Evolutionary conservation across 2,329 filamentous ascomycete species (phyloP), one percentile per base, ranked within the genome.

Genomic region (Didymella keratinophila): DNA sequence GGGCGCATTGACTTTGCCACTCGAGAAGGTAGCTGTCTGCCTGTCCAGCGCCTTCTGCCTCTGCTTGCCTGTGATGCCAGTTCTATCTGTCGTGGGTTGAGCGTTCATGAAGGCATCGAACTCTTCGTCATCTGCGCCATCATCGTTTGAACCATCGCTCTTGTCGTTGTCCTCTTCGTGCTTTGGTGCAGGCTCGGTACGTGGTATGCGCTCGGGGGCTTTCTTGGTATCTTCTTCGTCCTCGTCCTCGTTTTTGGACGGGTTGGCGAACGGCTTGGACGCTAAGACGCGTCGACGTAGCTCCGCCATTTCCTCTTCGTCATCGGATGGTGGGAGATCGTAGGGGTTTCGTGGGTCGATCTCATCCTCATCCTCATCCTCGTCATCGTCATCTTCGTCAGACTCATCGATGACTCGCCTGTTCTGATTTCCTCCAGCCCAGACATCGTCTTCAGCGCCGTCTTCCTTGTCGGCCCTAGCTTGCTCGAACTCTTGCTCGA

Each of bases 21-120:
- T 74, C 23, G 68, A 71, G 47, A 76, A 77, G 2, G 70, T 76
- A 7, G 68, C 73, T 32, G 69, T 75, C 34, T 66, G 60, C 52
- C 66, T 73, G 46, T 71, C 69, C 58, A 75, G 53, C 46, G 79
- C 82, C 60, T 83, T 81, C 50, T 66, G 65, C 42, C 83, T 80
- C 73, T 89, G 83, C 66, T 86, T 87, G 2, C 86, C 84, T 39
- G 83, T 79, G 43, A 90, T 88, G 0, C 94, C 94, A 12, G 90
- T 91, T 53, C 89, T 86, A 74, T 97, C 94, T 0, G 93, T 97
- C 18, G 96, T 87, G 0, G 92, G 92, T 3, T 92, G 94, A 0
- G 95, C 94, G 67, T 93, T 87, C 71, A 97, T 96, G 76, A 99
- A 96, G 65, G 89, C 89, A 72, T 98, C 94, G 72, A 98, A 97